phyloP scores from a whole-genome alignment of 495 filamentous ascomycete species.

The Aspergillus nidulans region DNA sequence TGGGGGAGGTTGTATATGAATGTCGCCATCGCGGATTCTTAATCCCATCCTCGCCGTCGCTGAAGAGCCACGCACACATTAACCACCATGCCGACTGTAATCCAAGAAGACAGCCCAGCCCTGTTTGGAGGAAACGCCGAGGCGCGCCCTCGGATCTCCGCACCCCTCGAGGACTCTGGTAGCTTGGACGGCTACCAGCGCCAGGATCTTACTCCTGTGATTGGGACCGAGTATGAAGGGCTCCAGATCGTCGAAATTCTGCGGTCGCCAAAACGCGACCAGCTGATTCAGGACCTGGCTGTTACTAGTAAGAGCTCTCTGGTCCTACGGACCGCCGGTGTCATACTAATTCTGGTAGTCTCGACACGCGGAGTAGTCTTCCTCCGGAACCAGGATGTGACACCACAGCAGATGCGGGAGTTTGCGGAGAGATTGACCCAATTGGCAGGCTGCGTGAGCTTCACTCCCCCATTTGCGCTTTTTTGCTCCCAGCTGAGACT shows the following conservation, averaged over 20 bases:
- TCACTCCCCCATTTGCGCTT: slow-evolving; percentile 6
- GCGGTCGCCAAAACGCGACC: slow-evolving; percentile 43
- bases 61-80: background rate
- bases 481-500: background rate
- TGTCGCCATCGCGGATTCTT: slow-evolving; percentile 1
- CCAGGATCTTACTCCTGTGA: slow-evolving; percentile 55
- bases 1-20: background rate
- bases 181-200: slow-evolving; percentile 46
- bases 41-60: background rate
- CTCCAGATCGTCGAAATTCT: slow-evolving; percentile 51
- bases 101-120: slow-evolving; percentile 5
- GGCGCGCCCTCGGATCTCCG: slow-evolving; percentile 16
- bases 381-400: slow-evolving; percentile 63
- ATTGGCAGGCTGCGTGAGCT: slow-evolving; percentile 43
- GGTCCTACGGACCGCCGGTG: background rate
- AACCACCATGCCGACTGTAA: slow-evolving; percentile 17
- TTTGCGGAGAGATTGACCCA: slow-evolving; percentile 21
- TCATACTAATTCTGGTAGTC: slow-evolving; percentile 37
- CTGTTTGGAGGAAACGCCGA: slow-evolving; percentile 20
- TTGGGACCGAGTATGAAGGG: slow-evolving; percentile 55
- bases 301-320: slow-evolving; percentile 48
- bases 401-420: slow-evolving; percentile 43
- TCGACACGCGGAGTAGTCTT: slow-evolving; percentile 71
- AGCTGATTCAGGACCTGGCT: slow-evolving; percentile 55
- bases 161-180: slow-evolving; percentile 45